Evolutionary conservation across 441 rosid species (phyloP).

Genomic region (Euphorbia corollata): DNA sequence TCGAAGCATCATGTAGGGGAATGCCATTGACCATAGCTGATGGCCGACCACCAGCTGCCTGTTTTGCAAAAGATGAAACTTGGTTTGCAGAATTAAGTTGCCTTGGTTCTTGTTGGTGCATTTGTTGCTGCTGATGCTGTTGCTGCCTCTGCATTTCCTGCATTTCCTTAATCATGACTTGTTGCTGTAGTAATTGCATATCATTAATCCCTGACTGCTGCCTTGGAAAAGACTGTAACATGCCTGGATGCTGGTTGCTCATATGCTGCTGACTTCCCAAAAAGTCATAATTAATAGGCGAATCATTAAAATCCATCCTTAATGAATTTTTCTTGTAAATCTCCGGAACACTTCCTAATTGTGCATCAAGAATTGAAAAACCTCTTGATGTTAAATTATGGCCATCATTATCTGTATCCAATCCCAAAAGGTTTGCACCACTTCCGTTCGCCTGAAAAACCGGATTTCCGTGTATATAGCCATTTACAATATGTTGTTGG

Average conservation of each 20-base stretch:
- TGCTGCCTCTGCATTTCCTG: slow-evolving; percentile 68
- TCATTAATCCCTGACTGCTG: slow-evolving; percentile 61
- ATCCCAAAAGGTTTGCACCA: slow-evolving; percentile 58
- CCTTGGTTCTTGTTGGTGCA: slow-evolving; percentile 43
- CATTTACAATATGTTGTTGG: slow-evolving; percentile 47
- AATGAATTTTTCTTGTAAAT: slow-evolving; percentile 38
- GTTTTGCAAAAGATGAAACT: slow-evolving; percentile 42
- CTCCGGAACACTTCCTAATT: slow-evolving; percentile 37
- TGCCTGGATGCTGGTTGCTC: slow-evolving; percentile 48
- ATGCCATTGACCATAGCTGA: slow-evolving; percentile 47
- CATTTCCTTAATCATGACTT: slow-evolving; percentile 55
- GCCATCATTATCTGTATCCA: slow-evolving; percentile 48
- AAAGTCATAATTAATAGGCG: slow-evolving; percentile 62
- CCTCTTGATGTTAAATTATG: slow-evolving; percentile 46
- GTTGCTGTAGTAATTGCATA: slow-evolving; percentile 68
- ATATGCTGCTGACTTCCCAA: slow-evolving; percentile 61
- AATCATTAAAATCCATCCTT: slow-evolving; percentile 51
- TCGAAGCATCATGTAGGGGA: slow-evolving; percentile 56
- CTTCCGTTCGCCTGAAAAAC: slow-evolving; percentile 42
- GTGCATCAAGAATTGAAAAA: slow-evolving; percentile 40
- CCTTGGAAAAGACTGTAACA: slow-evolving; percentile 54
- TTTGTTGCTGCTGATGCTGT: slow-evolving; percentile 47
- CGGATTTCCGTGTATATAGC: slow-evolving; percentile 53
- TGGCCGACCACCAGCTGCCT: slow-evolving; percentile 35
- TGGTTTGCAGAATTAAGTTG: slow-evolving; percentile 44